Evolutionary conservation across 1,139 yeast species (phyloP), one percentile per base, ranked within the genome.

Genomic region (Debaryomyces singareniensis): DNA sequence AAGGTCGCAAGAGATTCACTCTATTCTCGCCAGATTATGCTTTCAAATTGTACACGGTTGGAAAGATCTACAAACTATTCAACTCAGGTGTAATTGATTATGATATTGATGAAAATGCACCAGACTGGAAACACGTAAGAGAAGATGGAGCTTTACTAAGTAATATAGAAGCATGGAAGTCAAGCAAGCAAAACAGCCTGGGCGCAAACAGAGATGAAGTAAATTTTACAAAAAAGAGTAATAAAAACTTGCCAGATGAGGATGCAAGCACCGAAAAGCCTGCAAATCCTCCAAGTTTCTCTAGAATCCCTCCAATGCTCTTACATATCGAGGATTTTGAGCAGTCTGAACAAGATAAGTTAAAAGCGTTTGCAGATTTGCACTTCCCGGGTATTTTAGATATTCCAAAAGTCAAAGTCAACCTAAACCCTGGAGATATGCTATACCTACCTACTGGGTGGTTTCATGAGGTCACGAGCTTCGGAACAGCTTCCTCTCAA

Each of bases 381-480:
- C 39, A 53, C 25, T 79, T 67, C 50, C 84, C 85, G 0, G 59
- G 61, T 1, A 59, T 79, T 28, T 44, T 63, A 26, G 38, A 54
- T 2, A 56, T 74, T 2, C 56, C 59, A 15, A 57, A 65, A 34
- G 43, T 62, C 24, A 56, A 62, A 7, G 75, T 75, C 3, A 61
- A 71, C 53, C 42, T 80, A 16, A 49, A 64, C 12, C 75, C 79
- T 0, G 86, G 86, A 0, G 77, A 79, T 28, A 73, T 78, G 78
- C 51, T 81, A 20, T 81, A 73, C 43, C 50, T 81, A 15, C 91
- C 91, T 1, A 71, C 83, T 1, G 86, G 89, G 2, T 81, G 89
- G 89, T 81, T 81, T 46, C 91, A 81, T 48, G 91, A 81, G 49
- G 91, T 81, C 1, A 71, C 82, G 16, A 77, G 85, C n/a, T 77